Base-by-base conservation (phyloP, 108 stramenopile species). In the Cyclotella cryptica region DNA sequence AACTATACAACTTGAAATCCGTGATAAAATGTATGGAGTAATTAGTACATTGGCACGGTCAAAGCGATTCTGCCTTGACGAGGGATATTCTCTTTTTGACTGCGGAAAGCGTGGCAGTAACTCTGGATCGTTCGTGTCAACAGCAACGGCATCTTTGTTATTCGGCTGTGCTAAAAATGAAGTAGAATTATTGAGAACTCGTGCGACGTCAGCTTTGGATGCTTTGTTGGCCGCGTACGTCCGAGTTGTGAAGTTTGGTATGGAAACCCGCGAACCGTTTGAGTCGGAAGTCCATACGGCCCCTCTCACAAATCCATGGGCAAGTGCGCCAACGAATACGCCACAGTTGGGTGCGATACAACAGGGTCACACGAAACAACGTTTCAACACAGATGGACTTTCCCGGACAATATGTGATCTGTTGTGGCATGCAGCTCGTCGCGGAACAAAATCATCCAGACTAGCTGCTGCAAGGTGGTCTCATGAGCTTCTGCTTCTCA, bases 401-500 rank as follows among this genome's bases (percentile, higher is more conserved):
- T 62, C 85, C 21, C 49, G 72, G 67, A 55, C 85, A 12, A 62
- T 94, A 13, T 57, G 88, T 6, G 88, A 89, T 19, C 63, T 95
- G 7, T 69, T 95, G 10, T 95, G 94, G 94, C 84, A 44, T 49
- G 77, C 92, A 10, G 71, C 86, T 21, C 84, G 88, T 12, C 60
- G 52, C 0, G 72, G 80, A 69, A 81, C 92, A n/a, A 92, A 91
- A 58, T 87, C 90, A 52, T 87, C 89, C 13, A 78, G 94, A 6
- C 84, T 92, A 4, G 90, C 90, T 19, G 87, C 94, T 4, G 89
- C 86, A 15, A 78, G 88, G 15, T 95, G 94, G 94, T 71, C 94
- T 1, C 66, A 85, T 44, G 89, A 95, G 24, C 67, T 95, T 8
- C 62, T 95, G 42, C 54, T 74, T 17, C 63, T 39, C 13, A 55